Conservation (phyloP, 371 early-diverging fungal species). For the Fennellomyces sp. region DNA sequence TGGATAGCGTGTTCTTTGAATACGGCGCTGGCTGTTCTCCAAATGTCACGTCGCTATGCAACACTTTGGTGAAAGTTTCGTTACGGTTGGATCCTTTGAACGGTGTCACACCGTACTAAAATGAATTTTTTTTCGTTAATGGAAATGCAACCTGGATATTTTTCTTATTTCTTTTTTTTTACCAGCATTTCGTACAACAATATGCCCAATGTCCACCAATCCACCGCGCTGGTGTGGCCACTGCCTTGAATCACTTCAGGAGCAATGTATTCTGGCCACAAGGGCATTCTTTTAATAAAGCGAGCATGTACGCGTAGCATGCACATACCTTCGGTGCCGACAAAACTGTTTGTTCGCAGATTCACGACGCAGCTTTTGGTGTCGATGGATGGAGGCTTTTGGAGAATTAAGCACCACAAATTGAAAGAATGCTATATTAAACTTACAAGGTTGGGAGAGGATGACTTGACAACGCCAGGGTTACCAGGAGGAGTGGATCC, state of each 20-base stretch:
- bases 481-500: slow-evolving; percentile 77
- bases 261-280: slow-evolving; percentile 93
- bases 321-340: slow-evolving; percentile 94
- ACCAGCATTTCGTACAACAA: slow-evolving; percentile 96
- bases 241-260: slow-evolving; percentile 91
- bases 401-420: neutral
- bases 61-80: slow-evolving; percentile 66
- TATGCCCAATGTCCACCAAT: slow-evolving; percentile 99
- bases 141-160: neutral
- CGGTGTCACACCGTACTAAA: slow-evolving; percentile 81
- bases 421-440: slow-evolving; percentile 2
- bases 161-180: slow-evolving; percentile 6
- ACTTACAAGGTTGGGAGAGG: slow-evolving; percentile 50
- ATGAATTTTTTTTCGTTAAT: neutral
- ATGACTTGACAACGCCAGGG: slow-evolving; percentile 76
- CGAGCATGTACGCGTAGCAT: too few species aligned
- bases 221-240: slow-evolving; percentile 94
- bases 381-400: slow-evolving; percentile 70
- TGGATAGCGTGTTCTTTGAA: slow-evolving; percentile 26
- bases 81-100: slow-evolving; percentile 91
- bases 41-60: slow-evolving; percentile 11
- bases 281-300: too few species aligned
- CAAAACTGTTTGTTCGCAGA: slow-evolving; percentile 94
- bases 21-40: slow-evolving; percentile 50
- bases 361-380: slow-evolving; percentile 87